Conservation (phyloP, 2,329 filamentous ascomycete genomes). For the Leptographium radiaticola region DNA sequence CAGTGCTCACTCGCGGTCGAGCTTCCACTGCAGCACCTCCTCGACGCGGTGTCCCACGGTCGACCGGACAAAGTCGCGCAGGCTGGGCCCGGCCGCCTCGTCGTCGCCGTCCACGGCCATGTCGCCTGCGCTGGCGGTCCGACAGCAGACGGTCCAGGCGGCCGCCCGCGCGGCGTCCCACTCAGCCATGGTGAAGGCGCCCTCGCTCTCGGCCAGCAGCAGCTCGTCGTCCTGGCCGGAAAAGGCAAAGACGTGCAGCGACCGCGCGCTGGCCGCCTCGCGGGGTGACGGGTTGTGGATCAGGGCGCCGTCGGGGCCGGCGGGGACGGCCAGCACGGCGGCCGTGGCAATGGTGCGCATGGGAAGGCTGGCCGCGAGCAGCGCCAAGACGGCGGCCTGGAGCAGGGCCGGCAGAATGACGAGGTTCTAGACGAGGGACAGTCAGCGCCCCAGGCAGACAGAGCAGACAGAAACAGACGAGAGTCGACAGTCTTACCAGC, state of each 20-base stretch:
- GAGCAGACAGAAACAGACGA: neutral
- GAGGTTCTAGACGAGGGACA: slow-evolving; percentile 44
- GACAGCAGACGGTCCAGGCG: slow-evolving; percentile 54
- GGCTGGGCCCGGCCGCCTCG: slow-evolving; percentile 26
- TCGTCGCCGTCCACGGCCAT: slow-evolving; percentile 29
- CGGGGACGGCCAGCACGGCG: slow-evolving; percentile 50
- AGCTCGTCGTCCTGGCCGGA: slow-evolving; percentile 59
- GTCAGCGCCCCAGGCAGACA: no score
- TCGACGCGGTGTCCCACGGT: slow-evolving; percentile 42
- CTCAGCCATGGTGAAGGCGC: slow-evolving; percentile 58
- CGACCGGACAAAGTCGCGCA: slow-evolving; percentile 49
- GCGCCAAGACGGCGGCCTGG: slow-evolving; percentile 63
- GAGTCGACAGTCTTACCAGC: slow-evolving; percentile 30
- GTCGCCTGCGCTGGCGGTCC: slow-evolving; percentile 21
- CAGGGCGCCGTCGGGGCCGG: slow-evolving; percentile 30
- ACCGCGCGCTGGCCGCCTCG: slow-evolving; percentile 49
- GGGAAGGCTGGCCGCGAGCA: slow-evolving; percentile 73
- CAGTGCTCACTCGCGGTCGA: neutral
- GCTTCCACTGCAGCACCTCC: slow-evolving; percentile 44
- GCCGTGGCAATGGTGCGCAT: slow-evolving; percentile 60
- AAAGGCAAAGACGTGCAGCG: slow-evolving; percentile 74
- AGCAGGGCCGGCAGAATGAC: slow-evolving; percentile 69
- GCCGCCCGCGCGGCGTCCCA: slow-evolving; percentile 60
- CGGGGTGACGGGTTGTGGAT: slow-evolving; percentile 43
- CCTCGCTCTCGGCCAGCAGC: slow-evolving; percentile 70